Evolutionary conservation across 805 yeast species (phyloP).

Genomic region (Metschnikowia vanudenii): DNA sequence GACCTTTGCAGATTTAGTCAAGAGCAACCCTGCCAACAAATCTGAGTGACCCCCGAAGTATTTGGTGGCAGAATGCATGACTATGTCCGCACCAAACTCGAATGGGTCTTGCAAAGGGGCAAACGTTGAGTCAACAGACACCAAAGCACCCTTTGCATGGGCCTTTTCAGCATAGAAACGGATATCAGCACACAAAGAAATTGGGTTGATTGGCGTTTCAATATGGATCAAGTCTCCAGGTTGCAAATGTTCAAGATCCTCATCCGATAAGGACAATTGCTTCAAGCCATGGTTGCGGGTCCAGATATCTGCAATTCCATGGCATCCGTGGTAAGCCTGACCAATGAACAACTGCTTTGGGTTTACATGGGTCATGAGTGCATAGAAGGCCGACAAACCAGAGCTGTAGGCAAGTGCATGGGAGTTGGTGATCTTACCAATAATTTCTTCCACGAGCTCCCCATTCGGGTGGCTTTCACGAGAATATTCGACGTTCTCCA

Average conservation of each 20-base stretch:
- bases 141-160: slow-evolving; percentile 70
- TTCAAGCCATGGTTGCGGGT: slow-evolving; percentile 59
- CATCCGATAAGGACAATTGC: slow-evolving; percentile 34
- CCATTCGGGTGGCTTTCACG: slow-evolving; percentile 74
- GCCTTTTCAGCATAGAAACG: slow-evolving; percentile 64
- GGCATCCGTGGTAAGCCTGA: slow-evolving; percentile 83
- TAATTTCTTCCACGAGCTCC: slow-evolving; percentile 61
- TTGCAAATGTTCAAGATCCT: slow-evolving; percentile 46
- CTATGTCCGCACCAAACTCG: slow-evolving; percentile 77
- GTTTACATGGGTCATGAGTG: slow-evolving; percentile 62
- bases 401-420: slow-evolving; percentile 70
- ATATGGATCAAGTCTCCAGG: slow-evolving; percentile 77
- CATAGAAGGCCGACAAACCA: slow-evolving; percentile 81
- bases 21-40: slow-evolving; percentile 75
- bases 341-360: slow-evolving; percentile 77
- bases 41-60: slow-evolving; percentile 95
- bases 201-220: slow-evolving; percentile 89
- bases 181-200: slow-evolving; percentile 65
- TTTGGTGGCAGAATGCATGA: slow-evolving; percentile 93
- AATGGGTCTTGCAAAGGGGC: slow-evolving; percentile 87
- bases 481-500: slow-evolving; percentile 48
- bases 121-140: slow-evolving; percentile 81
- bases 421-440: slow-evolving; percentile 59
- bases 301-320: slow-evolving; percentile 63
- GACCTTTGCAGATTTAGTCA: slow-evolving; percentile 54